Evolutionary conservation across 2,329 filamentous ascomycete genomes (phyloP).

Genomic region (Chrysoporthe puriensis): DNA sequence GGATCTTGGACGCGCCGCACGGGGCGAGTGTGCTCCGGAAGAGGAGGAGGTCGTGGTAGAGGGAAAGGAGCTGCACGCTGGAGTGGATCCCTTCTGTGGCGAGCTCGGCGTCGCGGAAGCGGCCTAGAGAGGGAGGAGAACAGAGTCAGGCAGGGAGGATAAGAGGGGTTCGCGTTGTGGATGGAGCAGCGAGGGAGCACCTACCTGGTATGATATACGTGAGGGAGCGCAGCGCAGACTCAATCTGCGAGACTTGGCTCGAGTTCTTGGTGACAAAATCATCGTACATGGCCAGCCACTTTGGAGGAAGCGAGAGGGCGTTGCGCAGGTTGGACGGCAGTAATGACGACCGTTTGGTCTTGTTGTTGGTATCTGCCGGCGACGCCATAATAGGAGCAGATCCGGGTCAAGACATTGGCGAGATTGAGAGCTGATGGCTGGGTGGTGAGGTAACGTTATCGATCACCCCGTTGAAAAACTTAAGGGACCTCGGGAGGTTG

Average conservation of each 20-base stretch:
- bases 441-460: not conserved
- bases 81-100: conserved; percentile 92
- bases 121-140: conserved; percentile 52
- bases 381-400: conserved; percentile 23
- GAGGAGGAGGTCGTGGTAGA: conserved; percentile 91
- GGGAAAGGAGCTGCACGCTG: conserved; percentile 82
- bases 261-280: conserved; percentile 96
- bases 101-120: conserved; percentile 90
- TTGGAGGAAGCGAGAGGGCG: conserved; percentile 62
- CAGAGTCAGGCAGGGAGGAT: not conserved
- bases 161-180: conserved; percentile 17
- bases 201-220: conserved; percentile 93
- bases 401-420: conserved; percentile 17
- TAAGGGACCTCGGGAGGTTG: too few species aligned
- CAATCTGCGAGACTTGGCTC: conserved; percentile 90
- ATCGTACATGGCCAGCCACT: conserved; percentile 74
- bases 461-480: not conserved
- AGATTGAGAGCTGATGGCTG: not conserved
- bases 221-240: conserved; percentile 87
- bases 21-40: conserved; percentile 59
- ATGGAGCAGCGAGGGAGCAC: conserved; percentile 20
- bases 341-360: conserved; percentile 25
- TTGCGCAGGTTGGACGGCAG: conserved; percentile 40
- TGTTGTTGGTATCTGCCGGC: conserved; percentile 26
- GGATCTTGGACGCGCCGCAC: conserved; percentile 50